Percentiles rank a stretch among this genome's conserved stretches.
These are phyloP conservation scores for Moniliophthora roreri DNA, from an alignment of 1,284 basidiomycete genomes.

Conservation along the genomic window DNA sequence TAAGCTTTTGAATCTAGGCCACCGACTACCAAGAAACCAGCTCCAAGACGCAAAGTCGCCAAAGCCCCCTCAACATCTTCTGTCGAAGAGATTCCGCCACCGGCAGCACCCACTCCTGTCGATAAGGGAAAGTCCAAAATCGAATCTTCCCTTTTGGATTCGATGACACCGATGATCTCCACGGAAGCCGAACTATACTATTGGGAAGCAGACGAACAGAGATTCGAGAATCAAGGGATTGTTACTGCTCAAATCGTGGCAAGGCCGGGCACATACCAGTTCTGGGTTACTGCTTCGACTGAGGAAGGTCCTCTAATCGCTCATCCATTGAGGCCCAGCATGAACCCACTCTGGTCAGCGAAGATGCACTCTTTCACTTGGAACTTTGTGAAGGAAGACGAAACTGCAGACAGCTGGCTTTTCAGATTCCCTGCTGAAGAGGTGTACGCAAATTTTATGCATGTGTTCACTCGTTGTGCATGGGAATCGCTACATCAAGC, in stretches of 20 bases:
- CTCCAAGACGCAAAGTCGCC: constrained; percentile 20
- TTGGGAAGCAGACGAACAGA: constrained; percentile 72
- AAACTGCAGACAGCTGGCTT: constrained; percentile 79
- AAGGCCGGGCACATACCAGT: constrained; percentile 46
- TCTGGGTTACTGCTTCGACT: constrained; percentile 63
- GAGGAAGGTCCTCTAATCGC: constrained; percentile 53
- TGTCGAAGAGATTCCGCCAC: constrained; percentile 6
- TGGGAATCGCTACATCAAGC: constrained; percentile 85
- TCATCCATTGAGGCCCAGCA: constrained; percentile 66
- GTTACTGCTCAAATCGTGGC: constrained; percentile 71
- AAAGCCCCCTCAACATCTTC: constrained; percentile 19
- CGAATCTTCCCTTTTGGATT: constrained; percentile 2
- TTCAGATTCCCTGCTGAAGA: constrained; percentile 68
- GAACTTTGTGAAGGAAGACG: constrained; percentile 70
- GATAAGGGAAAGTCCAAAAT: constrained; percentile 14
- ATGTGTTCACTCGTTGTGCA: constrained; percentile 67
- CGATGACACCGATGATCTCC: neutral
- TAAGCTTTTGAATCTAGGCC: constrained; percentile 29
- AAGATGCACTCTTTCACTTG: constrained; percentile 78
- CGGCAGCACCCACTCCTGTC: neutral
- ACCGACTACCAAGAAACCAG: constrained; percentile 26
- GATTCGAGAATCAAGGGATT: constrained; percentile 76
- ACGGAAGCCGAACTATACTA: constrained; percentile 58
- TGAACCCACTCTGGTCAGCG: constrained; percentile 73
- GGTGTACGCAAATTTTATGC: constrained; percentile 65